phyloP scores from a whole-genome alignment of 1,284 basidiomycete genomes.

The Cutaneotrichosporon mucoides region DNA sequence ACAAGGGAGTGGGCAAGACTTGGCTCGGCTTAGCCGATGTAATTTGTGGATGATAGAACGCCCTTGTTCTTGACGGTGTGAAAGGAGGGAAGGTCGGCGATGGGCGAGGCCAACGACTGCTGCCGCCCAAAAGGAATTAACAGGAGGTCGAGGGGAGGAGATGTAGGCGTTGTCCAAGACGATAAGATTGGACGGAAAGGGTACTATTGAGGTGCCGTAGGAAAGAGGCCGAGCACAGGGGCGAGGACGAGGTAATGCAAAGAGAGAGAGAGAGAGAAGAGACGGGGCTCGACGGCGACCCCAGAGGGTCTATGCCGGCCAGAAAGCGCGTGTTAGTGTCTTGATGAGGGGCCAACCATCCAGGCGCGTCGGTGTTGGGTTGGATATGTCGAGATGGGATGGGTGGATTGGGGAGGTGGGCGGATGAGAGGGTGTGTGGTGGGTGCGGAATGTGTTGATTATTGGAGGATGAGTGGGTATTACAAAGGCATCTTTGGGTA shows the following conservation, averaged over 20 bases:
- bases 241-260: not conserved
- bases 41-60: too few species aligned
- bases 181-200: too few species aligned
- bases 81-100: too few species aligned
- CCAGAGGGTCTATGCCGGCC: constrained; percentile 23
- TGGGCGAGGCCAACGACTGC: too few species aligned
- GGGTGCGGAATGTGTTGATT: not conserved
- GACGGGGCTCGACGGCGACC: constrained; percentile 21
- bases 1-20: too few species aligned
- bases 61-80: too few species aligned
- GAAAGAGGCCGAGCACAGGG: too few species aligned
- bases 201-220: too few species aligned
- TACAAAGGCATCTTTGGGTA: not conserved
- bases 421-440: not conserved
- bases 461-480: not conserved
- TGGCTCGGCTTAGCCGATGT: too few species aligned
- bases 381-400: not conserved
- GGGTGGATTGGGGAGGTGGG: not conserved
- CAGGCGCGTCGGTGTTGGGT: constrained; percentile 1
- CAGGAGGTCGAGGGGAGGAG: too few species aligned
- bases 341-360: constrained; percentile 15
- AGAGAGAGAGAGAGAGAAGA: not conserved
- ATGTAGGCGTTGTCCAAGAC: too few species aligned
- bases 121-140: too few species aligned
- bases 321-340: constrained; percentile 15